Percentiles rank a stretch among this genome's conserved stretches.
These are phyloP conservation scores for Zopfia rhizophila DNA, from an alignment of 2,329 filamentous ascomycete species.

Conservation along the genomic window DNA sequence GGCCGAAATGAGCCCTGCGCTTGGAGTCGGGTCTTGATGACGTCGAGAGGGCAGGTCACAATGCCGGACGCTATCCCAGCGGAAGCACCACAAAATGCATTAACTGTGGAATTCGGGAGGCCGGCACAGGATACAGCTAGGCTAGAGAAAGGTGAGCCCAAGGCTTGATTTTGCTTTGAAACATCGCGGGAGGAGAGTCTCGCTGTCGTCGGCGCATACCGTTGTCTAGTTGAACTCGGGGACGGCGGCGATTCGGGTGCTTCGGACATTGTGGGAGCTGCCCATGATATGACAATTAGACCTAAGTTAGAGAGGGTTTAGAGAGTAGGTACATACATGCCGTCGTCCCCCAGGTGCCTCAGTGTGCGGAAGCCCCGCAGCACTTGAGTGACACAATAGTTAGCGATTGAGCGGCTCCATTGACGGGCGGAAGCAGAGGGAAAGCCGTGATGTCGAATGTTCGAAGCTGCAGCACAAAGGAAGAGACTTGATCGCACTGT, in stretches of 20 bases:
- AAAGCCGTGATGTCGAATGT: conserved; percentile 11
- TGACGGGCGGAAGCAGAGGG: conserved; percentile 37
- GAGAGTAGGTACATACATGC: conserved; percentile 41
- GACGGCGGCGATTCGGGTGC: conserved; percentile 46
- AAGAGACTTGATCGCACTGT: not conserved
- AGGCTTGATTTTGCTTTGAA: conserved; percentile 27
- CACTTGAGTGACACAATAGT: conserved; percentile 53
- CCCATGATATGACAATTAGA: conserved; percentile 32
- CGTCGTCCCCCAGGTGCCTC: conserved; percentile 53
- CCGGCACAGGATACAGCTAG: conserved; percentile 55
- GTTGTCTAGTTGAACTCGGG: conserved; percentile 42
- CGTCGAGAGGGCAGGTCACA: conserved; percentile 95
- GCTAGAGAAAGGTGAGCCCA: conserved; percentile 38
- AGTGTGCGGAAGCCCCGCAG: conserved; percentile 57
- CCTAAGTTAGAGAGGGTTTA: conserved; percentile 9
- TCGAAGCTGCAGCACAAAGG: conserved; percentile 1
- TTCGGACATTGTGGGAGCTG: conserved; percentile 50
- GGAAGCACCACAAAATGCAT: conserved; percentile 85
- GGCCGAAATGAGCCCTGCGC: conserved; percentile 85
- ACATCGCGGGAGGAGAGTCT: conserved; percentile 30
- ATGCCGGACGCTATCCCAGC: conserved; percentile 94
- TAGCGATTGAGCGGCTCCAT: conserved; percentile 56
- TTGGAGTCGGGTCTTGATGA: conserved; percentile 98
- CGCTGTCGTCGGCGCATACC: conserved; percentile 45
- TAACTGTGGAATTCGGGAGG: conserved; percentile 70